Evolutionary conservation across 1,139 yeast species (phyloP), one percentile per base, ranked within the genome.

Genomic region (Protomyces macrosporus): DNA sequence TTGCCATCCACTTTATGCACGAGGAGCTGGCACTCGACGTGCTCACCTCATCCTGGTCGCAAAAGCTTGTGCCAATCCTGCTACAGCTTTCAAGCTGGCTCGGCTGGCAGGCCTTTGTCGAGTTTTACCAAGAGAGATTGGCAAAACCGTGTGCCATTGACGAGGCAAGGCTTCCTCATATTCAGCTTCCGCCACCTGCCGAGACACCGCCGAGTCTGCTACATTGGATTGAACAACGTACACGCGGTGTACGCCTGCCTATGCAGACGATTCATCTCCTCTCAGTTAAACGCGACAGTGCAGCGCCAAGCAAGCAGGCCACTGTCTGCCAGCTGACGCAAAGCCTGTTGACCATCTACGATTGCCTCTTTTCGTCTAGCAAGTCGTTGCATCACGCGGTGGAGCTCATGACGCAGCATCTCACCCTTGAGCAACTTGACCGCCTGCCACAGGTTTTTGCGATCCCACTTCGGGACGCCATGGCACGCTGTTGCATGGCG

Each of bases 81-180:
- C 77, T 85, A 0, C 88, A 86, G 68, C 70, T 88, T 5, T 81
- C 86, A 0, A 68, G 76, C 9, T 83, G 90, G 85, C 83, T 87
- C 82, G 85, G 87, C 1, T 90, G 97, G 97, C 82, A 86, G 3
- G 81, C 78, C 0, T 1, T 85, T 88, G 89, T 71, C 77, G 68
- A 48, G 57, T 63, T 37, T 68, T 59, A 36, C 51, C n/a, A 50
- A 36, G 68, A 67, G 53, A 34, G 61, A 58, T 45, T 52, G 40
- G 45, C 57, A 7, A 34, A 14, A 16, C 39, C 50, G 23, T 23
- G 16, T 42, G 54, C 40, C 12, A 10, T 57, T 10, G 45, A 30
- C 14, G 60, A 48, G 37, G 42, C 37, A 40, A 53, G 50, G 16
- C 52, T 9, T 23, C 40, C 23, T 7, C 52, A 33, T 50, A 10